Evolutionary conservation across 2,329 filamentous ascomycete species (phyloP).

Genomic region (Lachnellula hyalina): DNA sequence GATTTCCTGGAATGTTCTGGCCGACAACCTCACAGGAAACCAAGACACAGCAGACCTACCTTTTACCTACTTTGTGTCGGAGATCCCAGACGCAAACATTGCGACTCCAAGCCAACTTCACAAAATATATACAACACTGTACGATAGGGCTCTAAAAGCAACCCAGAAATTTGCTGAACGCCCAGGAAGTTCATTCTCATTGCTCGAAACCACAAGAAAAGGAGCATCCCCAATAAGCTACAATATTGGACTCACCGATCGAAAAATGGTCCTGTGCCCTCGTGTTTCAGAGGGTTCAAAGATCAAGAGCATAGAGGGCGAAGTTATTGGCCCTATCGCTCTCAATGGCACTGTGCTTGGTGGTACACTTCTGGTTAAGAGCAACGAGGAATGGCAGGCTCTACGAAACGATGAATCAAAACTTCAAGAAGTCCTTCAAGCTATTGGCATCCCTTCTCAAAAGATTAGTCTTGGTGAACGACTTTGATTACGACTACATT

Average conservation of each 20-base stretch:
- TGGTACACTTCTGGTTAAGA: conserved; percentile 60
- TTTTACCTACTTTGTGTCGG: conserved; percentile 27
- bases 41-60: conserved; percentile 21
- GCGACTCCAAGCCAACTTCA: conserved; percentile 20
- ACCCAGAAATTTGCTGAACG: not conserved
- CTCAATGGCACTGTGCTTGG: conserved; percentile 61
- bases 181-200: not conserved
- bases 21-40: conserved; percentile 33
- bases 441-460: conserved; percentile 21
- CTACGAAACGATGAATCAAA: conserved; percentile 38
- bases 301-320: conserved; percentile 13
- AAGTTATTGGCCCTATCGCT: conserved; percentile 30
- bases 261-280: conserved; percentile 49
- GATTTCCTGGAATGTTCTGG: conserved; percentile 46
- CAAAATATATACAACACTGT: conserved; percentile 21
- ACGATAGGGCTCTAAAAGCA: conserved; percentile 20
- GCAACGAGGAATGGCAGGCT: conserved; percentile 50
- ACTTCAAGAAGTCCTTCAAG: conserved; percentile 36
- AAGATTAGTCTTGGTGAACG: conserved; percentile 2
- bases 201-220: not conserved
- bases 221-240: conserved; percentile 51
- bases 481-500: not conserved
- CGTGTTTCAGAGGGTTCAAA: conserved; percentile 46
- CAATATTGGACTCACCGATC: conserved; percentile 55
- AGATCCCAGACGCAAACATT: conserved; percentile 10